Evolutionary conservation across 1,284 basidiomycete species (phyloP), one percentile per base, ranked within the genome.

Genomic region (Caloboletus inedulis): DNA sequence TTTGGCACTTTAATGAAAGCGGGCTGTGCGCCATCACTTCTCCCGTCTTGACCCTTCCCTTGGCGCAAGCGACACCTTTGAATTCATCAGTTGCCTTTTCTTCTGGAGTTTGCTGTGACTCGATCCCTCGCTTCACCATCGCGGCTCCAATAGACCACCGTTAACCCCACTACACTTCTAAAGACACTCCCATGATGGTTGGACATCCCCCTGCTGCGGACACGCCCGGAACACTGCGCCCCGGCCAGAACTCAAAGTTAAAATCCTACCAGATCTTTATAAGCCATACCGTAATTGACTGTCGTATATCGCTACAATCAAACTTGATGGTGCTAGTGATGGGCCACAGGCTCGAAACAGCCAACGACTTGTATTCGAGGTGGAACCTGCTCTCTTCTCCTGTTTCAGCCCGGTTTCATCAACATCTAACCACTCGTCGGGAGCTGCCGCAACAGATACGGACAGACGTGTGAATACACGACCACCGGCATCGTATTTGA

Each of bases 21-120:
- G 31, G 59, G 57, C 57, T 56, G 59, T 61, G 59, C 10, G 10
- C 21, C 34, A 36, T 56, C 43, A 43, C 12, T 45, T 16, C 18
- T 40, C 23, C 30, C 29, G 23, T 34, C 29, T 25, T 27, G 8
- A 4, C 13, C 14, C 23, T 21, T 18, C 39, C 30, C 29, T 4
- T 53, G 21, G 29, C 6, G 14, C 25, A 9, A 18, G 43, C 47
- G 54, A 57, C 40, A 19, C 39, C 42, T 19, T 19, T 42, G n/a
- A 14, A 21, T 31, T 43, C 27, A 12, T n/a, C 19, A 27, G 9
- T 37, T 19, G 16, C 37, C 25, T 9, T 33, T 18, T 36, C n/a
- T n/a, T n/a, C n/a, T n/a, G n/a, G n/a, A n/a, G n/a, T n/a, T 23
- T 25, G 18, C 25, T 19, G 16, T 29, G 23, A 21, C 29, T 25